phyloP scores from a whole-genome alignment of 257 asterid species.

The Paulownia fortunei region DNA sequence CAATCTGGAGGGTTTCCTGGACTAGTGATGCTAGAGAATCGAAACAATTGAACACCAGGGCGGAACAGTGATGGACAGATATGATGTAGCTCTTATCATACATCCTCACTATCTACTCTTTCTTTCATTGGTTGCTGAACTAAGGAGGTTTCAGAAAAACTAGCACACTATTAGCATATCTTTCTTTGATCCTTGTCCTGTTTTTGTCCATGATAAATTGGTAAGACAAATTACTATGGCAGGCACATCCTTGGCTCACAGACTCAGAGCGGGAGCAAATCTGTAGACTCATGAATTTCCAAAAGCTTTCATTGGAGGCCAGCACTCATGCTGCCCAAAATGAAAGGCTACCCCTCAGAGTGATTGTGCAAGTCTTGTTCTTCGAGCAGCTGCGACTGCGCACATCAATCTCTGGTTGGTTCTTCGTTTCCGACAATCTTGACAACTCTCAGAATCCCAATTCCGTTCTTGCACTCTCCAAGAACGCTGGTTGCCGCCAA shows the following conservation, averaged over 20 bases:
- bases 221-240: no score
- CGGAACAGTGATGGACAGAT: no score
- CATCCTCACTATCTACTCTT: no score
- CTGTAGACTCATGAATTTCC: constrained; percentile 85
- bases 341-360: constrained; percentile 89
- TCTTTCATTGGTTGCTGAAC: no score
- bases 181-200: no score
- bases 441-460: constrained; percentile 61
- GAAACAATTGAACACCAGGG: no score
- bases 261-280: constrained; percentile 76
- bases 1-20: no score
- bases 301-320: constrained; percentile 90
- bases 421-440: constrained; percentile 76
- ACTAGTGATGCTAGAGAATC: no score
- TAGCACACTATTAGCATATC: no score
- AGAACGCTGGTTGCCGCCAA: constrained; percentile 34
- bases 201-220: no score
- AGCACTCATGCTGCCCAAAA: constrained; percentile 94
- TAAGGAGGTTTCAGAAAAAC: no score
- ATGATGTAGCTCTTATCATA: no score
- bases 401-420: constrained; percentile 90
- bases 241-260: constrained; percentile 95
- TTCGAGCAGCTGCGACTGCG: constrained; percentile 87
- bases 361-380: constrained; percentile 82
- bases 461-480: constrained; percentile 44